These are phyloP conservation scores for Skeletonema tropicum DNA, from an alignment of 108 stramenopile genomes.

Conservation along the genomic window DNA sequence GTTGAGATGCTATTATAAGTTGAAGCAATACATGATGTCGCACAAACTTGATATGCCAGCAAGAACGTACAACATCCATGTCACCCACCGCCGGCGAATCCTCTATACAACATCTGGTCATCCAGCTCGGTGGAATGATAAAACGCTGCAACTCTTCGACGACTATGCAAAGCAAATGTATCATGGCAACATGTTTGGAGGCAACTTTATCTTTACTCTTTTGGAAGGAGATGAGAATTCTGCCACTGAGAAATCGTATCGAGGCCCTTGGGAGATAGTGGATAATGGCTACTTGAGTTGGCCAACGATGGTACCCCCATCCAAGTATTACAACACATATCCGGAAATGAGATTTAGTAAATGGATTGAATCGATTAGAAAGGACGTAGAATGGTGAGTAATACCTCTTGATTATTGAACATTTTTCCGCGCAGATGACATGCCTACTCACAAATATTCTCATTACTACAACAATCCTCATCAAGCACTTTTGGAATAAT, in stretches of 20 bases:
- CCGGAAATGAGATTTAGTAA: background rate
- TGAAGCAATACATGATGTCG: background rate
- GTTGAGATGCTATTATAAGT: background rate
- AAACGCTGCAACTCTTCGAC: background rate
- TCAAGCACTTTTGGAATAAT: background rate
- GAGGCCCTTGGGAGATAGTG: background rate
- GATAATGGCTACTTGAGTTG: conserved; percentile 6
- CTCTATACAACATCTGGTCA: conserved; percentile 8
- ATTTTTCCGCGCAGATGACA: no score
- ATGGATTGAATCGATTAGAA: background rate
- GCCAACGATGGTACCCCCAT: background rate
- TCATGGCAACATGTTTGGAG: background rate
- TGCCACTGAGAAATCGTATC: background rate
- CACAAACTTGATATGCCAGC: conserved; percentile 1
- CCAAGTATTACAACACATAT: background rate
- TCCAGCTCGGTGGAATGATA: conserved; percentile 21
- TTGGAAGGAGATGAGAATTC: background rate
- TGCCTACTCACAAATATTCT: no score
- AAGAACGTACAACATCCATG: conserved; percentile 7
- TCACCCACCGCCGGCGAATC: conserved; percentile 6
- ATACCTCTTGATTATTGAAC: no score
- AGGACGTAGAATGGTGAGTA: conserved; percentile 5
- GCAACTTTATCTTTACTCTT: background rate
- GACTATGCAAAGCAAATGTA: background rate
- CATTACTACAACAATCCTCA: no score